These are phyloP conservation scores for Ustanciosporium gigantosporum DNA, from an alignment of 1,284 basidiomycete species.

Conservation along the genomic window DNA sequence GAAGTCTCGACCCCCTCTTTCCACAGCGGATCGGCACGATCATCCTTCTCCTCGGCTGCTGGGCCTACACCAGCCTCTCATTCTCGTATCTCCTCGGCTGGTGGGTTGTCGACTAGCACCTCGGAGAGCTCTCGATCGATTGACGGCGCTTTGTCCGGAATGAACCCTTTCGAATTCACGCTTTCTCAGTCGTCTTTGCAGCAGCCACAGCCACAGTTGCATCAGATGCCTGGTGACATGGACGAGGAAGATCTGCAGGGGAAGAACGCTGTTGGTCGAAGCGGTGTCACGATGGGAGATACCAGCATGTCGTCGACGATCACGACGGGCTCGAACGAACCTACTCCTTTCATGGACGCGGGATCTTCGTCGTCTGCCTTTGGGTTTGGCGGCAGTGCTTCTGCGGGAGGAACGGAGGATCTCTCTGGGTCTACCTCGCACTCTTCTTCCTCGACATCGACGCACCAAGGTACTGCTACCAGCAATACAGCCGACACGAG, in stretches of 20 bases:
- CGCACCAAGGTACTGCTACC: neutral
- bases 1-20: constrained; percentile 31
- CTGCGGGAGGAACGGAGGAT: neutral
- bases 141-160: constrained; percentile 19
- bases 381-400: neutral
- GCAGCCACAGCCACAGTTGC: neutral
- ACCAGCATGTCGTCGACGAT: constrained; percentile 22
- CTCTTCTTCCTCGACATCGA: neutral
- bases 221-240: no score
- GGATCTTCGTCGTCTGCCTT: constrained; percentile 4
- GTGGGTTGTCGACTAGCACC: constrained; percentile 11
- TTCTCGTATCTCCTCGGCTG: constrained; percentile 16
- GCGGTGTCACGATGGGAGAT: constrained; percentile 1
- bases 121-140: constrained; percentile 10
- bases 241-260: neutral
- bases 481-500: neutral
- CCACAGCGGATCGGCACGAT: constrained; percentile 28
- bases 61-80: constrained; percentile 3
- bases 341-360: constrained; percentile 22
- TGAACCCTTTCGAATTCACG: constrained; percentile 30
- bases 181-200: constrained; percentile 1
- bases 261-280: neutral
- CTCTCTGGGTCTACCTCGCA: neutral
- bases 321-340: constrained; percentile 35
- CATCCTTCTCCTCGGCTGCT: constrained; percentile 23